Evolutionary conservation across 2,329 filamentous ascomycete species (phyloP).

Genomic region (Pseudodiploospora longispora): DNA sequence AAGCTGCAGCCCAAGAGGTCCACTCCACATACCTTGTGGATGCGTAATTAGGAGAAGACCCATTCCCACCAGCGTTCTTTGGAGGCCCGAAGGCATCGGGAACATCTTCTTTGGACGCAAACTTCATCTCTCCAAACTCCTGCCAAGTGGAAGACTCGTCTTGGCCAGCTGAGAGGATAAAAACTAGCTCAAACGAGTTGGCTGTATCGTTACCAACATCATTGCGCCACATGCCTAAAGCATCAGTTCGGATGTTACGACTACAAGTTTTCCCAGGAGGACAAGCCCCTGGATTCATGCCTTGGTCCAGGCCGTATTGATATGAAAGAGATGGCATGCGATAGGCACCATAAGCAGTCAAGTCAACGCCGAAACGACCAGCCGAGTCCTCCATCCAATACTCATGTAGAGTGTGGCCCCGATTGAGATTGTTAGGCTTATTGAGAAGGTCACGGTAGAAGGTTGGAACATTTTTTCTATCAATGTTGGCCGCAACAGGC

Average conservation of each 20-base stretch:
- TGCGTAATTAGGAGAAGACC: conserved; percentile 34
- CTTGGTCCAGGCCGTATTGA: conserved; percentile 42
- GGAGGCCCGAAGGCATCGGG: conserved; percentile 42
- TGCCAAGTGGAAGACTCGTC: conserved; percentile 50
- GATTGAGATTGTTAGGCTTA: conserved; percentile 38
- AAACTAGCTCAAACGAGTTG: conserved; percentile 40
- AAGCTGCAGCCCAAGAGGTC: conserved; percentile 44
- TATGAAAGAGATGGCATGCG: conserved; percentile 37
- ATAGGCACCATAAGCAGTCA: conserved; percentile 45
- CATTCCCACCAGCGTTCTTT: conserved; percentile 19
- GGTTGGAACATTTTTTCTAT: conserved; percentile 36
- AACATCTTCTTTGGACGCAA: conserved; percentile 36
- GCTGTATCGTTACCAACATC: conserved; percentile 44
- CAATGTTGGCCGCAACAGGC: conserved; percentile 30
- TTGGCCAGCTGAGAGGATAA: conserved; percentile 46
- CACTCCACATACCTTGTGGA: conserved; percentile 44
- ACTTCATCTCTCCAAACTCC: conserved; percentile 48
- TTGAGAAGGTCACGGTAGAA: conserved; percentile 46
- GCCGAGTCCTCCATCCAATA: conserved; percentile 51
- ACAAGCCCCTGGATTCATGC: conserved; percentile 41
- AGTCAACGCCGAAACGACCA: conserved; percentile 42
- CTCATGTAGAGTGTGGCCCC: conserved; percentile 45
- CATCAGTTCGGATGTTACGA: conserved; percentile 40
- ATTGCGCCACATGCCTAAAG: conserved; percentile 38
- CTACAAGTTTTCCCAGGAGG: conserved; percentile 34